phyloP scores from a whole-genome alignment of 2,329 filamentous ascomycete species.

The Ilyonectria mors-panacis region DNA sequence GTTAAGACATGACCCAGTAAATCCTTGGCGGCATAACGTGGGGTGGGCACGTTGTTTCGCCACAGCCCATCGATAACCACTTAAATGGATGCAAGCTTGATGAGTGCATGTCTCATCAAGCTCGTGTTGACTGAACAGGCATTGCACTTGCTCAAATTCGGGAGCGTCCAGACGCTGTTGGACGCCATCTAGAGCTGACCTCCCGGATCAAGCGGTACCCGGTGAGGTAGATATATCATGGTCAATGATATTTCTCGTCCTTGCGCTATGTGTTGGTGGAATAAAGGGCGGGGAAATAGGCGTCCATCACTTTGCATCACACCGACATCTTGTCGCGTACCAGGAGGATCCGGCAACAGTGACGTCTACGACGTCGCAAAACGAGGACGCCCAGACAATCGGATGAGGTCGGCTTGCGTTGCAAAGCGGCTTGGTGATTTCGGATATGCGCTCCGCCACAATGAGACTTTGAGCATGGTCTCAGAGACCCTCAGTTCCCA shows the following conservation, averaged over 20 bases:
- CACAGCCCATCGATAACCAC: constrained; percentile 3
- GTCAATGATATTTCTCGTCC: neutral
- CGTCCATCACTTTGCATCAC: constrained; percentile 1
- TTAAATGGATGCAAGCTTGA: neutral
- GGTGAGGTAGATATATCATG: neutral
- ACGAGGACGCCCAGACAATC: constrained; percentile 12
- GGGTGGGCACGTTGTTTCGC: constrained; percentile 15
- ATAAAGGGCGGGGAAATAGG: neutral
- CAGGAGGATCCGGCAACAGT: constrained; percentile 1
- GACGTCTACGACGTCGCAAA: constrained; percentile 7
- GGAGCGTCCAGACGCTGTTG: neutral
- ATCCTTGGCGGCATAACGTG: constrained; percentile 16
- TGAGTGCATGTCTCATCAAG: neutral
- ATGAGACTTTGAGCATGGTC: constrained; percentile 6
- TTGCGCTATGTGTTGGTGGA: constrained; percentile 3
- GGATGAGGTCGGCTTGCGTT: constrained; percentile 13
- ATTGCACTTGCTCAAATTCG: neutral
- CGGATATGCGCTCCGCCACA: constrained; percentile 28
- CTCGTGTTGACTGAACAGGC: neutral
- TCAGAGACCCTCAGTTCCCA: constrained; percentile 1
- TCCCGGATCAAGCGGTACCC: neutral
- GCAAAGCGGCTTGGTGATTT: constrained; percentile 15
- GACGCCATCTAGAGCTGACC: neutral
- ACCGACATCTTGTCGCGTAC: neutral
- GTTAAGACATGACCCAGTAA: constrained; percentile 18